Base-by-base conservation (phyloP, 441 rosid species). In the Populus hybrid region DNA sequence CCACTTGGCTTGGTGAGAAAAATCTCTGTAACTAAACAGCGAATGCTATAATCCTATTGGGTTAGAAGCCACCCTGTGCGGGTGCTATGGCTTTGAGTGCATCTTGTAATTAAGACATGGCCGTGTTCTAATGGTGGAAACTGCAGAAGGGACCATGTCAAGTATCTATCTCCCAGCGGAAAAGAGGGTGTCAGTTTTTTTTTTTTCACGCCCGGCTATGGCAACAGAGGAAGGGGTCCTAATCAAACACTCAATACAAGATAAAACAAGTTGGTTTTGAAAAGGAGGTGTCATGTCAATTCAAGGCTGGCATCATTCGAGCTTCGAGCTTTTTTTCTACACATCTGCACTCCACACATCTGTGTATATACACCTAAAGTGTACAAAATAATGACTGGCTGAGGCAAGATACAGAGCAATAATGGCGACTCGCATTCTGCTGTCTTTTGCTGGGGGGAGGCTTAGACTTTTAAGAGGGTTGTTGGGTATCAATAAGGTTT, bases 171-270 rank as follows among this genome's bases (percentile, higher is more conserved):
- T 32, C n/a, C 32, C 63, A 72, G 12, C 7, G 53, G 9, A 59
- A 72, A 69, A n/a, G 12, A 35, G 38, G 76, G 23, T 75, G 85
- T 79, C 88, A 79, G 85, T 12, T 69, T 26, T 68, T 12, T 69
- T 26, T 68, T 50, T 28, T 65, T 38, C 42, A 57, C 32, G 66
- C 71, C 77, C 57, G 81, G 69, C 69, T 28, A 30, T 75, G 21
- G 71, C 38, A 76, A 69, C 83, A 79, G 74, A 76, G 35, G 70
- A 21, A 80, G 70, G 40, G 74, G 86, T 85, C 86, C 75, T 77
- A 30, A 86, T 85, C 87, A 63, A 63, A 3, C 87, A 67, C 88
- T 84, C 88, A 77, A 86, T 53, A 78, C 86, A 76, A 78, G 79
- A 82, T 3, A 85, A 81, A 38, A 12, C 2, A 24, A 71, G 72